Conservation (phyloP, 2,329 filamentous ascomycete species). For the Diaporthe citri region DNA sequence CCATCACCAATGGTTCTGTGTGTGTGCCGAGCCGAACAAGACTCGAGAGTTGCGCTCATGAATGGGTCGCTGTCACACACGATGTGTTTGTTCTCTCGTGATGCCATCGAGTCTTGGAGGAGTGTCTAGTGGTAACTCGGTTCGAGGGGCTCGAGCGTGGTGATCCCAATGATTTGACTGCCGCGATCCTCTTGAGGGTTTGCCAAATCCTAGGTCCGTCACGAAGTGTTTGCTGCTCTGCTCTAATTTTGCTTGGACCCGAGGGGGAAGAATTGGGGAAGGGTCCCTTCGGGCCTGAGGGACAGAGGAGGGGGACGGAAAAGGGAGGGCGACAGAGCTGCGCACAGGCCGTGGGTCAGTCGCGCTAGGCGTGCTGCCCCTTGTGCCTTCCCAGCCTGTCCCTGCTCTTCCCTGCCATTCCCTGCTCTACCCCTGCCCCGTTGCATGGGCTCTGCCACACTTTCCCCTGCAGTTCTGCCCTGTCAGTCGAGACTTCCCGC, state of each 20-base stretch:
- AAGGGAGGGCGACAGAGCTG: neutral
- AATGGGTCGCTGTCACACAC: conserved; percentile 1
- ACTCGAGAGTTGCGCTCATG: neutral
- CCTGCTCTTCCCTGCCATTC: neutral
- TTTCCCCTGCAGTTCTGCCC: conserved; percentile 6
- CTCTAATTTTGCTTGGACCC: neutral
- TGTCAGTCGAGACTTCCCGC: conserved; percentile 27
- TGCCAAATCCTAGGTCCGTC: neutral
- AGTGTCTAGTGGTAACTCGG: neutral
- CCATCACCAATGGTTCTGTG: neutral
- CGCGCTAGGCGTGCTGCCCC: conserved; percentile 1
- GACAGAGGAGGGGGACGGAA: neutral
- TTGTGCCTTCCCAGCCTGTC: neutral
- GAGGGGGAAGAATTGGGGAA: neutral
- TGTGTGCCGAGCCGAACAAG: neutral
- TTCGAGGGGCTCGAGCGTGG: conserved; percentile 14
- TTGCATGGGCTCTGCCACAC: neutral
- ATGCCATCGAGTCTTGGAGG: neutral
- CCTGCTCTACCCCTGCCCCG: neutral
- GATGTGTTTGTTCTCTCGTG: neutral
- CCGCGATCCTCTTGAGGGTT: conserved; percentile 2
- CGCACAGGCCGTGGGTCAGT: conserved; percentile 1
- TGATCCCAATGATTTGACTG: conserved; percentile 17
- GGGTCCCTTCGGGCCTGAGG: neutral
- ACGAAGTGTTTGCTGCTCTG: neutral